phyloP scores from a whole-genome alignment of 78 protist species.

The Blattamonas nauphoetae region DNA sequence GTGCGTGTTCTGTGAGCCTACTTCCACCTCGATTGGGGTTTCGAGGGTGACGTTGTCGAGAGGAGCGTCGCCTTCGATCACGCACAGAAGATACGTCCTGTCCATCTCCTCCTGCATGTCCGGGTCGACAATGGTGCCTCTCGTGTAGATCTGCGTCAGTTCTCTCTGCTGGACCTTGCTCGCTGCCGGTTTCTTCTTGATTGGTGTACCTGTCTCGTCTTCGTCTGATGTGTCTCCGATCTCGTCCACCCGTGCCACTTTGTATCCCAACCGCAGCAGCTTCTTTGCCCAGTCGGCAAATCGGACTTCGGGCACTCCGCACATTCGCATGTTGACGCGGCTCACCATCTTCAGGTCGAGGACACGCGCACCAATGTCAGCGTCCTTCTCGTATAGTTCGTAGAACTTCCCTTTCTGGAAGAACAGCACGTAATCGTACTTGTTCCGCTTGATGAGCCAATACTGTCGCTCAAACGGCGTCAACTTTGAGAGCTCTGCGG shows the following conservation, averaged over 20 bases:
- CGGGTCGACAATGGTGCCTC: neutral
- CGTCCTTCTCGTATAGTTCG: conserved; percentile 39
- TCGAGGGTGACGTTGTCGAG: too few relatives aligned
- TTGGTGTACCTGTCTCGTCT: neutral
- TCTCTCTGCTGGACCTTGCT: neutral
- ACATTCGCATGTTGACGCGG: conserved; percentile 39
- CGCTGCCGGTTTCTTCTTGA: neutral
- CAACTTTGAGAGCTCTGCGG: neutral
- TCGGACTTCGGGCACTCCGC: conserved; percentile 31
- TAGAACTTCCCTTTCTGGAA: conserved; percentile 26
- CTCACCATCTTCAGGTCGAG: conserved; percentile 28
- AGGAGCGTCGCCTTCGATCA: neutral
- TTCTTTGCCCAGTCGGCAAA: neutral
- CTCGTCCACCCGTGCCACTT: neutral
- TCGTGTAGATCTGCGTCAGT: neutral
- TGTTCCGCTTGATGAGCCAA: conserved; percentile 9
- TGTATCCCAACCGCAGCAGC: neutral
- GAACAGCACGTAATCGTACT: neutral
- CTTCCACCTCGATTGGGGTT: too few relatives aligned
- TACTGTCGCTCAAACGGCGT: conserved; percentile 19
- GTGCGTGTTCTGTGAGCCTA: too few relatives aligned
- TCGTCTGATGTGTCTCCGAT: neutral
- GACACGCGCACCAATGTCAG: conserved; percentile 20
- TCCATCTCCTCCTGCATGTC: neutral
- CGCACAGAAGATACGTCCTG: neutral